Evolutionary conservation across 78 protist genomes (phyloP).

Genomic region (Dictyostelium purpureum): DNA sequence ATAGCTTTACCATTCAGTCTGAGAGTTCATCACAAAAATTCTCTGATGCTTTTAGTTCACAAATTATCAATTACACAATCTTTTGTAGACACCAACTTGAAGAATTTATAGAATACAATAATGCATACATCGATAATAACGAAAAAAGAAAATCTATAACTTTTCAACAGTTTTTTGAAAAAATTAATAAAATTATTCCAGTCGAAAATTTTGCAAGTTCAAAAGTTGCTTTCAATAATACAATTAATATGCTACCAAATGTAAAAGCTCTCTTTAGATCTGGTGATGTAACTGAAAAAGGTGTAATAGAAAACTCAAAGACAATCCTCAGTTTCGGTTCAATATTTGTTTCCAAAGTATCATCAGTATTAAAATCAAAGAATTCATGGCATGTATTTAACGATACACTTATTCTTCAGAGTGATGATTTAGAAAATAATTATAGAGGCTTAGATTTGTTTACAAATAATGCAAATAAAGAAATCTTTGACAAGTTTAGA

Average conservation of each 20-base stretch:
- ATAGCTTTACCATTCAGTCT: not conserved
- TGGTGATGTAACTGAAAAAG: conserved; percentile 9
- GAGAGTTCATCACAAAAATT: not conserved
- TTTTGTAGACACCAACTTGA: not conserved
- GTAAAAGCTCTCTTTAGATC: not conserved
- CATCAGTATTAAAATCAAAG: not conserved
- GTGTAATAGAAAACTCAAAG: not conserved
- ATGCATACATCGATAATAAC: not conserved
- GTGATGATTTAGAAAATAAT: not conserved
- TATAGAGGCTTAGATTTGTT: conserved; percentile 4
- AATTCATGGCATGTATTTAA: too few relatives aligned
- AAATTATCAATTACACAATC: not conserved
- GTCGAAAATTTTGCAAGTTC: not conserved
- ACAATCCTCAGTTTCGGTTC: not conserved
- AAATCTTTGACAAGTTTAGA: not conserved
- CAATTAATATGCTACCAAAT: conserved; percentile 1
- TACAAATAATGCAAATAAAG: not conserved
- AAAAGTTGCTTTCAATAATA: not conserved
- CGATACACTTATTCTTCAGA: not conserved
- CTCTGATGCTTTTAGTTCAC: not conserved
- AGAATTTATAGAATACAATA: not conserved
- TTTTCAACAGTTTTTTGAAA: not conserved
- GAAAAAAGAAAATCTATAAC: not conserved
- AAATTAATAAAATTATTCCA: not conserved
- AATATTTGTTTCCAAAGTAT: not conserved